These are phyloP conservation scores for Populus hybrid DNA, from an alignment of 441 rosid genomes.

Conservation along the genomic window DNA sequence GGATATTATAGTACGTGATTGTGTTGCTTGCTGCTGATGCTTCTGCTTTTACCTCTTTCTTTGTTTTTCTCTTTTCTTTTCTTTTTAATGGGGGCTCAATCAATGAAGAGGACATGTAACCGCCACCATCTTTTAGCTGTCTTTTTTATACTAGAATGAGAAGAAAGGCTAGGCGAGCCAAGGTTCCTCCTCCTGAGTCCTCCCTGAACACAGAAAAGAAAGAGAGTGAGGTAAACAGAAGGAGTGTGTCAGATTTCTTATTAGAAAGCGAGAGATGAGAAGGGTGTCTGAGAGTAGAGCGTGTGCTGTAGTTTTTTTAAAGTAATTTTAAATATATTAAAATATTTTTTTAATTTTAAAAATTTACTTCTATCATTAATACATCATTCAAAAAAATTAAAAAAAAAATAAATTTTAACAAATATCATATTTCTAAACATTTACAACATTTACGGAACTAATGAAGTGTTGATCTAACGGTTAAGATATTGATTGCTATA, in stretches of 20 bases:
- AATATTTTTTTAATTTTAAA: no score
- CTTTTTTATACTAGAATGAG: conserved; percentile 22
- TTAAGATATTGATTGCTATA: no score
- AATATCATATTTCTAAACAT: no score
- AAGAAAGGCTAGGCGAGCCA: conserved; percentile 1
- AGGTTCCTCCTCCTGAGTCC: neutral
- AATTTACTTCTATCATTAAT: no score
- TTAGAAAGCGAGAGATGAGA: conserved; percentile 1
- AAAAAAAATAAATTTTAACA: no score
- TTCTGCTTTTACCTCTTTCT: conserved; percentile 18
- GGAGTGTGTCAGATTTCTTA: conserved; percentile 26
- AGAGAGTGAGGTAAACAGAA: conserved; percentile 2
- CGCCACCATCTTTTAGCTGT: conserved; percentile 29
- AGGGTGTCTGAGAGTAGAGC: neutral
- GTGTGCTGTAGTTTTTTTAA: neutral
- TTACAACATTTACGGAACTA: no score
- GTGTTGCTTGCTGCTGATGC: conserved; percentile 13
- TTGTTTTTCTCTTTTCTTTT: neutral
- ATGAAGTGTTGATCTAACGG: no score
- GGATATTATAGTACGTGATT: conserved; percentile 17
- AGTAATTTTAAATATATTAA: no score
- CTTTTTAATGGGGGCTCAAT: conserved; percentile 17
- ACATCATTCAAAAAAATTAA: no score
- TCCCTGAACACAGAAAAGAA: neutral
- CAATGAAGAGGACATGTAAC: conserved; percentile 33